These are phyloP conservation scores for Dryadomyces quercivorus DNA, from an alignment of 2,329 filamentous ascomycete genomes.

Conservation along the genomic window DNA sequence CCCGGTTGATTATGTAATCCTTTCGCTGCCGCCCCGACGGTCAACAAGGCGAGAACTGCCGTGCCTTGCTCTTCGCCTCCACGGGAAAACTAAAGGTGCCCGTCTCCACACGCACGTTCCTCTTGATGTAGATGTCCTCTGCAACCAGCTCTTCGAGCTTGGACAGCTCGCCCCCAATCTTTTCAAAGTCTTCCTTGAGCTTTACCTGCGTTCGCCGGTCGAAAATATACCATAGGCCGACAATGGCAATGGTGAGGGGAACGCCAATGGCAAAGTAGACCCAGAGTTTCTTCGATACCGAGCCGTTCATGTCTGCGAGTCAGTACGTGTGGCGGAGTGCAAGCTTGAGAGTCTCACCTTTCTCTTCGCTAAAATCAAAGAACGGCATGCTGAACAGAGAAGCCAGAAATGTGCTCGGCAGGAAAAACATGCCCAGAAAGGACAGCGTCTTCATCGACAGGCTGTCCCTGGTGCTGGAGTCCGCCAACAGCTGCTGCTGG, in stretches of 20 bases:
- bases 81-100: too few relatives aligned
- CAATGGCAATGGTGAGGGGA: constrained; percentile 2
- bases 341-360: background rate
- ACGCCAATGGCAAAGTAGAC: constrained; percentile 6
- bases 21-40: too few relatives aligned
- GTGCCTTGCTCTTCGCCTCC: too few relatives aligned
- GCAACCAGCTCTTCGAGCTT: background rate
- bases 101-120: background rate
- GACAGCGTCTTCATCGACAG: constrained; percentile 4
- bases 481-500: constrained; percentile 13
- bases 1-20: too few relatives aligned
- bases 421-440: constrained; percentile 3
- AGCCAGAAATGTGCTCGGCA: constrained; percentile 5
- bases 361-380: background rate
- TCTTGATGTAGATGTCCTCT: background rate
- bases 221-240: background rate
- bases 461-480: constrained; percentile 11
- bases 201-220: background rate
- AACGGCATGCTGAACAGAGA: constrained; percentile 7
- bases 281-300: constrained; percentile 1
- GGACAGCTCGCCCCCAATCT: background rate
- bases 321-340: background rate
- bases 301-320: constrained; percentile 1
- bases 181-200: background rate
- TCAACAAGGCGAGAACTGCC: too few relatives aligned